phyloP scores from a whole-genome alignment of 108 stramenopile species.

The Cylindrotheca closterium region DNA sequence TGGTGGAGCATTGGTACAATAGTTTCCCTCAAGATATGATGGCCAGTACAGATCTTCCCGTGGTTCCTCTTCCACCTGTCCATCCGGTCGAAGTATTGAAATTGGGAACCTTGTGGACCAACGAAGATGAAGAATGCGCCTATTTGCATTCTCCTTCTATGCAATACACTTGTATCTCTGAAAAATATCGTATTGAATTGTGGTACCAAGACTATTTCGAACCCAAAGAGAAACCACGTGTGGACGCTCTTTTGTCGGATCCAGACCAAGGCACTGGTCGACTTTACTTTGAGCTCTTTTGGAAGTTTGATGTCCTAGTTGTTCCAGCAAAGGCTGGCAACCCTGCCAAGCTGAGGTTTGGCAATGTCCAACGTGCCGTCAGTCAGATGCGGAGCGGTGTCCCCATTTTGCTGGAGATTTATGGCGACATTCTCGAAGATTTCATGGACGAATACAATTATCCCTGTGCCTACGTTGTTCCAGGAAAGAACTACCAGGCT shows the following conservation, averaged over 20 bases:
- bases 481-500: not conserved
- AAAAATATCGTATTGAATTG: no score
- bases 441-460: slow-evolving; percentile 10
- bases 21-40: slow-evolving; percentile 11
- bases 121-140: no score
- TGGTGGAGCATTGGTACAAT: slow-evolving; percentile 21
- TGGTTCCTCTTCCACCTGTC: no score
- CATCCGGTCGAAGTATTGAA: no score
- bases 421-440: slow-evolving; percentile 4
- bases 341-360: slow-evolving; percentile 6
- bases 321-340: slow-evolving; percentile 10
- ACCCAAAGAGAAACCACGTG: not conserved
- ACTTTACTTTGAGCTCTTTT: slow-evolving; percentile 17
- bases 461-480: slow-evolving; percentile 1
- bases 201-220: no score
- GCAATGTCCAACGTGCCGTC: slow-evolving; percentile 16
- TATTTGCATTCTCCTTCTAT: no score
- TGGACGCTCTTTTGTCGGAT: slow-evolving; percentile 3
- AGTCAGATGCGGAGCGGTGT: slow-evolving; percentile 22
- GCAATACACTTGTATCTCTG: no score
- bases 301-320: slow-evolving; percentile 11
- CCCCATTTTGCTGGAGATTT: slow-evolving; percentile 6
- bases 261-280: slow-evolving; percentile 3
- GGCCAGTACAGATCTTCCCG: not conserved
- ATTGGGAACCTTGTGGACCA: no score